Evolutionary conservation across 352 stramenopile species (phyloP).

Genomic region (Thalassiosira mediterranea): DNA sequence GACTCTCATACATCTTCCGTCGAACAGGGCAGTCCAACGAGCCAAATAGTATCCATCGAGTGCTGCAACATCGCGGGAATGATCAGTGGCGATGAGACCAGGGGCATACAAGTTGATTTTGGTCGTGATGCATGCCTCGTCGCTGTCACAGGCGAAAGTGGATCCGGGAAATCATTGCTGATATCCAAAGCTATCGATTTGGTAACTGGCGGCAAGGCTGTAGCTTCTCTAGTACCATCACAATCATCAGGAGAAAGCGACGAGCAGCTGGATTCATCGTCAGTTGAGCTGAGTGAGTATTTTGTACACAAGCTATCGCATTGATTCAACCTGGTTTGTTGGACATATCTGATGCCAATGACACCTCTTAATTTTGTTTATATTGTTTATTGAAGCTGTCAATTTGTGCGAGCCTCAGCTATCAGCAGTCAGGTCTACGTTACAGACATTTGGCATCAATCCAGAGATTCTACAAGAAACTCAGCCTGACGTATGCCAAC

Average conservation of each 20-base stretch:
- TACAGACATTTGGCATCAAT: slow-evolving; percentile 53
- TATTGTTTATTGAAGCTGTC: background rate
- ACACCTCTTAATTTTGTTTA: background rate
- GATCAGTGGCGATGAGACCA: slow-evolving; percentile 26
- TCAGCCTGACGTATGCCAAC: background rate
- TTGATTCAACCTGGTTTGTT: no score
- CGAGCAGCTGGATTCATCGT: slow-evolving; percentile 7
- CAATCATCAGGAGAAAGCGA: background rate
- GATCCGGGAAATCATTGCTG: slow-evolving; percentile 70
- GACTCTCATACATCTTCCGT: background rate
- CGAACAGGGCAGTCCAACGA: slow-evolving; percentile 4
- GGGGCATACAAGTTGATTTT: slow-evolving; percentile 44
- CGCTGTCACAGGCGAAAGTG: slow-evolving; percentile 41
- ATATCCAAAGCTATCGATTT: slow-evolving; percentile 69
- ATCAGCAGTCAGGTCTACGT: slow-evolving; percentile 27
- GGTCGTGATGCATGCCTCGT: slow-evolving; percentile 13
- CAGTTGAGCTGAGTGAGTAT: slow-evolving; percentile 48
- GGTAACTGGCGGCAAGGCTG: slow-evolving; percentile 62
- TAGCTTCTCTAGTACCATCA: slow-evolving; percentile 33
- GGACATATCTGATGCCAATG: no score
- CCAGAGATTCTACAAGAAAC: slow-evolving; percentile 9
- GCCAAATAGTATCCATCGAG: slow-evolving; percentile 49
- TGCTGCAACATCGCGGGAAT: slow-evolving; percentile 52
- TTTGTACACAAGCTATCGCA: background rate
- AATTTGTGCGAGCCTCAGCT: slow-evolving; percentile 59